Evolutionary conservation across 208 protist genomes (phyloP).

Genomic region (Leishmania gerbilli): DNA sequence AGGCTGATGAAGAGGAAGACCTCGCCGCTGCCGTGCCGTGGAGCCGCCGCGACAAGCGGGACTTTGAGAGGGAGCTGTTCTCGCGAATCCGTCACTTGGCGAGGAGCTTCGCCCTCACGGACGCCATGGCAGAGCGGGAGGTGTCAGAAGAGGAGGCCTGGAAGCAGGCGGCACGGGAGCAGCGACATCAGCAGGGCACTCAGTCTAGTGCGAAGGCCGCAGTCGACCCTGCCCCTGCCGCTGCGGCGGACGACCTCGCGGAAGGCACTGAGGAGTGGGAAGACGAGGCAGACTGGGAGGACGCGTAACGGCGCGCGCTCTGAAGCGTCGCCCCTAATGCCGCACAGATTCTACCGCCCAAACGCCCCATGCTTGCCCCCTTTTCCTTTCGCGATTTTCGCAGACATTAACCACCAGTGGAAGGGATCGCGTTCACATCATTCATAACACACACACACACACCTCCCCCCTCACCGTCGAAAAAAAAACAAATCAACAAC

Average conservation of each 20-base stretch:
- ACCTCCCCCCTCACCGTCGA: not conserved
- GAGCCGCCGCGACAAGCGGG: conserved; percentile 42
- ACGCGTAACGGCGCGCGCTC: not conserved
- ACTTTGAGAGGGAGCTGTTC: conserved; percentile 53
- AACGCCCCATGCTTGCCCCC: not conserved
- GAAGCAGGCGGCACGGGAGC: conserved; percentile 12
- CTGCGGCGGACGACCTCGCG: not conserved
- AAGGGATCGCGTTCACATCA: not conserved
- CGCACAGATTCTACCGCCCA: not conserved
- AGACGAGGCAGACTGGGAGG: conserved; percentile 22
- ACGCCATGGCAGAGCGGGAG: conserved; percentile 40
- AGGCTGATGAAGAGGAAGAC: conserved; percentile 19
- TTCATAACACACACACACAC: not conserved
- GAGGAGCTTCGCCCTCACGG: conserved; percentile 38
- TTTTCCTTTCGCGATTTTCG: not conserved
- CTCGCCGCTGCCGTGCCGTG: conserved; percentile 24
- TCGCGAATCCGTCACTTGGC: conserved; percentile 37
- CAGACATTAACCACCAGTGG: not conserved
- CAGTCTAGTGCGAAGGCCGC: not conserved
- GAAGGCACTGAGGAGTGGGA: conserved; percentile 35
- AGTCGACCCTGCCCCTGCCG: not conserved
- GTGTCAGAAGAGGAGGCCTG: conserved; percentile 20
- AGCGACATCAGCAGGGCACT: conserved; percentile 7
- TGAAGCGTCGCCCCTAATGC: not conserved
- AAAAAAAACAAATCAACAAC: no score